A percentile compares a stretch with the other conserved stretches of the same genome.
Conservation (phyloP, 2,329 filamentous ascomycete species). For the Fulvia fulva region DNA sequence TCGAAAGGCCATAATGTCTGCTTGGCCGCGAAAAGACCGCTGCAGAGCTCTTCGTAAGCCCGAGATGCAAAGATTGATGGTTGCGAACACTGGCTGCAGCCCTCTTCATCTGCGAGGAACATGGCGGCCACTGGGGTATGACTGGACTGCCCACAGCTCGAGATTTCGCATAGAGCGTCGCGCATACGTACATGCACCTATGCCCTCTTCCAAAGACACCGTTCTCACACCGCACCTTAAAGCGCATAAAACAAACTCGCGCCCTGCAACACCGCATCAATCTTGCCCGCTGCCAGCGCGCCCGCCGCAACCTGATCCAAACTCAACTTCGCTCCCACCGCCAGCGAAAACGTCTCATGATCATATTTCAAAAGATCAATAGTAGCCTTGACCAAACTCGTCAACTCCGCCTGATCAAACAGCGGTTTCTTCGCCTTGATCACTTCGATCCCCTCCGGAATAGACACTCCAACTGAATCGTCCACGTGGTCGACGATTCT, state of each 20-base stretch:
- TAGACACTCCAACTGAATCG: slow-evolving; percentile 25
- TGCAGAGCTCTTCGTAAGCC: too few species aligned
- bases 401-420: slow-evolving; percentile 24
- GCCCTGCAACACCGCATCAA: slow-evolving; percentile 19
- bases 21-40: too few species aligned
- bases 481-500: slow-evolving; percentile 24
- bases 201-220: too few species aligned
- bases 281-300: slow-evolving; percentile 18
- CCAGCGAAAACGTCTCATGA: slow-evolving; percentile 25
- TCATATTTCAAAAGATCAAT: slow-evolving; percentile 25
- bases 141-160: too few species aligned
- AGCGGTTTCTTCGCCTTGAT: slow-evolving; percentile 25
- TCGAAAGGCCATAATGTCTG: too few species aligned
- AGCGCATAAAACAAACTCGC: slow-evolving; percentile 17
- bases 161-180: too few species aligned
- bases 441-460: slow-evolving; percentile 17
- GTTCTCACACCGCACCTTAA: neutral
- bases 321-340: slow-evolving; percentile 23
- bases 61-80: too few species aligned
- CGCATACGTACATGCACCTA: neutral
- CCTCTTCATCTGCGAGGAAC: too few species aligned
- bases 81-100: too few species aligned
- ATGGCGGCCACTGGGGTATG: too few species aligned
- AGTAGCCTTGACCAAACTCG: slow-evolving; percentile 23
- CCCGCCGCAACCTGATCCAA: slow-evolving; percentile 17